Evolutionary conservation across 163 green algal genomes (phyloP).

Genomic region (Trebouxiophyceae sp.): DNA sequence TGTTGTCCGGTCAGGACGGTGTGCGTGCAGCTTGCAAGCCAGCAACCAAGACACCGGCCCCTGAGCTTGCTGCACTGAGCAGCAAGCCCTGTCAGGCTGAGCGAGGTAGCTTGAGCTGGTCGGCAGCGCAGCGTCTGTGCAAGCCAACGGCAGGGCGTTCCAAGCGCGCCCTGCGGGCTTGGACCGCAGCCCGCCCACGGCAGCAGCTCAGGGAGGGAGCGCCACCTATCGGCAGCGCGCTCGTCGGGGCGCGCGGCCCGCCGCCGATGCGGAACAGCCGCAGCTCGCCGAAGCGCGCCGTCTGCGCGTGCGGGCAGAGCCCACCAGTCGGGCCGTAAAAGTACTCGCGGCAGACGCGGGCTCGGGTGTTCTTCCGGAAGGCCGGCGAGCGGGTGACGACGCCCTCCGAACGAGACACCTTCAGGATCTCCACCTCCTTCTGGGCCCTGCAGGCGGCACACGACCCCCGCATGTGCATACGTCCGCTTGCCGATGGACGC

Average conservation of each 20-base stretch:
- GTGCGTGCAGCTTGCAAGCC: no score
- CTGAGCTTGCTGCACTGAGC: no score
- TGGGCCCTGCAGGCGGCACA: background rate
- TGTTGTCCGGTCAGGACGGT: no score
- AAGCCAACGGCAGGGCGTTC: background rate
- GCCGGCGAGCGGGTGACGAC: slow-evolving; percentile 63
- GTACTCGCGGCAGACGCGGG: slow-evolving; percentile 68
- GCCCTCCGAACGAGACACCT: slow-evolving; percentile 76
- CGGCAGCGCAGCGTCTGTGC: background rate
- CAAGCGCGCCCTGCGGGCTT: no score
- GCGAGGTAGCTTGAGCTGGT: no score
- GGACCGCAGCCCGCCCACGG: no score
- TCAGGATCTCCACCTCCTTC: slow-evolving; percentile 52
- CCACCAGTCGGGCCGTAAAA: slow-evolving; percentile 75
- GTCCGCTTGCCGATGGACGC: no score
- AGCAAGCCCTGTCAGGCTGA: no score
- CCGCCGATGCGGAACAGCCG: slow-evolving; percentile 73
- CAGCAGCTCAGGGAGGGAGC: no score
- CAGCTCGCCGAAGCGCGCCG: slow-evolving; percentile 38
- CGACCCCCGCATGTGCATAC: no score
- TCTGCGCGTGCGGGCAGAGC: slow-evolving; percentile 61
- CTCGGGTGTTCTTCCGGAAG: slow-evolving; percentile 43
- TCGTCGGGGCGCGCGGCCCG: slow-evolving; percentile 61
- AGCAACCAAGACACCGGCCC: no score
- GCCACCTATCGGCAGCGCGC: slow-evolving; percentile 73